Base-by-base conservation (phyloP, 108 stramenopile species). In the Cyclostephanos tholiformis region DNA sequence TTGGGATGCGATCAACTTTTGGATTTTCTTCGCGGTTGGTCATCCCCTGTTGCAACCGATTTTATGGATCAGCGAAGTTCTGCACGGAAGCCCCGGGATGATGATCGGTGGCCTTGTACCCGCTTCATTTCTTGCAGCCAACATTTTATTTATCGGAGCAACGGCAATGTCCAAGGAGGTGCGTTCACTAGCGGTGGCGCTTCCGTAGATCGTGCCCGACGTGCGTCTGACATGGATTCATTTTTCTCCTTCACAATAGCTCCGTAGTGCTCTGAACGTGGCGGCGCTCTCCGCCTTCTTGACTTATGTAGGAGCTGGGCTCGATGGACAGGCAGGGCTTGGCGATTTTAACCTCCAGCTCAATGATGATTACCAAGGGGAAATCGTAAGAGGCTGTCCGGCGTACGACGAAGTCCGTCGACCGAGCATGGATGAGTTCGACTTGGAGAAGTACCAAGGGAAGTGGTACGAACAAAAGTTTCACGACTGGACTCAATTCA, bases 401-500 rank as follows among this genome's bases (percentile, higher is more conserved):
- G 67, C 90, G 0, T 96, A 94, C 62, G 91, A 91, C 27, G 85
- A 96, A 50, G 95, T 96, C 29, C 79, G 90, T 25, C 91, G 91
- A 41, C 82, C 87, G 38, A 89, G 88, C 63, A 96, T 96, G 95
- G 83, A 93, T 72, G 80, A 85, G 56, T 96, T 96, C 79, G 91
- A 96, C 74, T 41, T 96, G 23, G 75, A 87, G 50, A 94, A 94
- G 67, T 96, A 94, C 71, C 87, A 93, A 81, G 95, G 95, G 4
- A 71, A 85, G 26, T 96, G 95, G 95, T 96, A 96, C 67, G 95
- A 96, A 61, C 90, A 91, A 9, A 91, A 91, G 68, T 96, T 94
- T 76, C 95, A 96, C 76, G 95, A 96, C 56, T 96, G 91, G 91
- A 96, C 95, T 23, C 95, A 96, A 63, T 96, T 96, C 87, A 94